Conservation (phyloP, 371 early-diverging fungal species). For the Rhizomucor pusillus region DNA sequence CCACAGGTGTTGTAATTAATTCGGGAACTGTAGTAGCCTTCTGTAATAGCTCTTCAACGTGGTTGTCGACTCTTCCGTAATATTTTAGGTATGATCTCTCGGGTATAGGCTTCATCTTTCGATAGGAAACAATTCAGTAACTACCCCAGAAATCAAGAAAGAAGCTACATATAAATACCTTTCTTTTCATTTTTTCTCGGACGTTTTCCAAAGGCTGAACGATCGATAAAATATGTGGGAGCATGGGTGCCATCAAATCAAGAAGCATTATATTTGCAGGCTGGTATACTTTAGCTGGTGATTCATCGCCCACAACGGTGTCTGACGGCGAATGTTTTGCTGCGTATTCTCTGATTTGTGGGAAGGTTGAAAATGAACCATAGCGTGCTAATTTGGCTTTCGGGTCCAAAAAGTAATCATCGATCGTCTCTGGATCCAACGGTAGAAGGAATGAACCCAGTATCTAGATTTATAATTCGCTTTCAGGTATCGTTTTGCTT, state of each 20-base stretch:
- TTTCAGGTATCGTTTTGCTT: no score
- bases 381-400: constrained; percentile 26
- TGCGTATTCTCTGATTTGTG: no score
- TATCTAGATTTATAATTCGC: neutral
- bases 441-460: constrained; percentile 9
- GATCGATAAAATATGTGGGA: constrained; percentile 13
- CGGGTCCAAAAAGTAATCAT: constrained; percentile 22
- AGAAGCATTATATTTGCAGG: constrained; percentile 27
- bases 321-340: no score
- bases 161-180: constrained; percentile 20
- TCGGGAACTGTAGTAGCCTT: constrained; percentile 34
- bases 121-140: no score
- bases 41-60: constrained; percentile 20
- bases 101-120: neutral
- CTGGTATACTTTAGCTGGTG: constrained; percentile 11
- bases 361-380: constrained; percentile 5
- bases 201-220: constrained; percentile 19
- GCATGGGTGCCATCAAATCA: constrained; percentile 9
- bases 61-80: no score
- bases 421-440: constrained; percentile 2
- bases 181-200: constrained; percentile 21
- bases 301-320: no score
- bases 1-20: constrained; percentile 30
- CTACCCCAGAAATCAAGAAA: neutral
- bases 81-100: neutral